Evolutionary conservation across 495 filamentous ascomycete genomes (phyloP).

Genomic region (Gamarada debralockiae): DNA sequence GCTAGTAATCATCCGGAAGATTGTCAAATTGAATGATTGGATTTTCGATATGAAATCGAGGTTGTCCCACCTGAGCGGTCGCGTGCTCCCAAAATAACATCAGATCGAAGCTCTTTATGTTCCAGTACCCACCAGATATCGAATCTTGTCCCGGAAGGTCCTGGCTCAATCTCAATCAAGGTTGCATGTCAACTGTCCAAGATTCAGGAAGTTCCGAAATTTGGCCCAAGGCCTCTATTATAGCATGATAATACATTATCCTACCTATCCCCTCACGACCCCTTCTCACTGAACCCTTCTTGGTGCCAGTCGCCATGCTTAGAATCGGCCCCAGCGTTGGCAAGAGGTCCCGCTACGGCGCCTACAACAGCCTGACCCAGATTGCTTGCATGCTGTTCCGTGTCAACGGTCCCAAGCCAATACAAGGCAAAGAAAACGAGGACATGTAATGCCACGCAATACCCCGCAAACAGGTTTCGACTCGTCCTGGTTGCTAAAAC

Average conservation of each 20-base stretch:
- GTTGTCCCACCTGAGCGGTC: no score
- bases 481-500: conserved; percentile 87
- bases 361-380: conserved; percentile 37
- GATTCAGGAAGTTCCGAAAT: neutral
- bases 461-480: conserved; percentile 91
- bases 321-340: conserved; percentile 33
- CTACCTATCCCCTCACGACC: conserved; percentile 8
- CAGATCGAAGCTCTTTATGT: no score
- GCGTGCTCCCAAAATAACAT: no score
- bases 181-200: no score
- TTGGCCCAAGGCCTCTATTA: conserved; percentile 8
- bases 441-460: conserved; percentile 85
- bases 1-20: no score
- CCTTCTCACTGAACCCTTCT: conserved; percentile 44
- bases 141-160: no score
- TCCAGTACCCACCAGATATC: no score
- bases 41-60: no score
- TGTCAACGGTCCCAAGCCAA: conserved; percentile 66
- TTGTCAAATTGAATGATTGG: no score
- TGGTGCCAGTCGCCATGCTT: conserved; percentile 59
- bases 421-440: conserved; percentile 84
- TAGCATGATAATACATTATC: conserved; percentile 17
- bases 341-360: conserved; percentile 38
- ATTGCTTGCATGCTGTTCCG: conserved; percentile 50
- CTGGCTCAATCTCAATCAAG: no score